These are phyloP conservation scores for Neoboletus brunneissimus DNA, from an alignment of 768 basidiomycete species.

Conservation along the genomic window DNA sequence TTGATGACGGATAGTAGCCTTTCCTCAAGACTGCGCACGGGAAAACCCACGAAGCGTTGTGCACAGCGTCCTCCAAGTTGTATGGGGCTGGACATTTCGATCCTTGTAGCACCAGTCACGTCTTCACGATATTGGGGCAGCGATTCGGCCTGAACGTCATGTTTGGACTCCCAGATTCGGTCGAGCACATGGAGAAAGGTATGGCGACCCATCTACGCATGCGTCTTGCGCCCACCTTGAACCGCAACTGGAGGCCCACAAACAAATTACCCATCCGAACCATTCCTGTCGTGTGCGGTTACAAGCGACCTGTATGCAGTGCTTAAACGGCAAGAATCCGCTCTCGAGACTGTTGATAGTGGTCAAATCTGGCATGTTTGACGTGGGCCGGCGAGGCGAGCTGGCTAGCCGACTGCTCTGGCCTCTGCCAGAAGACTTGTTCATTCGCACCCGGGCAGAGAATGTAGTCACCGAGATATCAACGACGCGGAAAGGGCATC, in stretches of 20 bases:
- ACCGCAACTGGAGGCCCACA: too few species aligned
- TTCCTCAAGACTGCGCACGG: background rate
- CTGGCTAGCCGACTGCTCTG: constrained; percentile 4
- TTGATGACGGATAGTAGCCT: background rate
- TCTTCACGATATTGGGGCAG: background rate
- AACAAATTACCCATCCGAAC: too few species aligned
- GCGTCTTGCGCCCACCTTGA: too few species aligned
- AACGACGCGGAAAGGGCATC: constrained; percentile 1
- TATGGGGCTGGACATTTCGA: background rate
- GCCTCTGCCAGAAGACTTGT: constrained; percentile 5
- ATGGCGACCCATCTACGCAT: too few species aligned
- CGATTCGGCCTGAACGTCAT: background rate
- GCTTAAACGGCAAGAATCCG: too few species aligned
- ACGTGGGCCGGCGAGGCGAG: constrained; percentile 6
- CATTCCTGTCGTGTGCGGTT: too few species aligned
- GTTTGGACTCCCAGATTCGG: background rate
- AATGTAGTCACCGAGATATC: background rate
- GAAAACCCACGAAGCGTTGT: too few species aligned
- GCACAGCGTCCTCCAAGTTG: background rate
- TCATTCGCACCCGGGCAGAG: background rate
- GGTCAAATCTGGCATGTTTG: constrained; percentile 8
- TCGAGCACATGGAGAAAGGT: too few species aligned
- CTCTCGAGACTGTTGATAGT: background rate
- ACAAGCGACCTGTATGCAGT: too few species aligned
- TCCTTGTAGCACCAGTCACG: background rate